Percentiles rank a stretch among this genome's conserved stretches.
Evolutionary conservation across 148 eudicot genomes (phyloP).

Genomic region (Rhododendron vialii): DNA sequence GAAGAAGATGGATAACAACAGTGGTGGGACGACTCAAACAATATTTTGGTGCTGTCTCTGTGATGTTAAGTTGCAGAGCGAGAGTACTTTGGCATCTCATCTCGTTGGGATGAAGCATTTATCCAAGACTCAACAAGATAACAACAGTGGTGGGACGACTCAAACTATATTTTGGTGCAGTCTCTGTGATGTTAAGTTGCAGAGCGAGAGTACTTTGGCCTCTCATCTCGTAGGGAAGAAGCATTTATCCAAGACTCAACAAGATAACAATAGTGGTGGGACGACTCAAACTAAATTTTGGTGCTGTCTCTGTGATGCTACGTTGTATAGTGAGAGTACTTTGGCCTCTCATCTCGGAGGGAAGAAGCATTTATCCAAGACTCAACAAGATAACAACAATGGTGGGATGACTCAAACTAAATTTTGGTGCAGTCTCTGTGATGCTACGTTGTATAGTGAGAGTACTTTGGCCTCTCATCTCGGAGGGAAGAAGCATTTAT

Average conservation of each 20-base stretch:
- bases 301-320: no score
- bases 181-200: constrained; percentile 4
- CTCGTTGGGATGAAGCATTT: constrained; percentile 9
- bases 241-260: constrained; percentile 8
- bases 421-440: constrained; percentile 2
- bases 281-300: no score
- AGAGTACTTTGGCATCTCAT: not conserved
- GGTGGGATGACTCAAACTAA: not conserved
- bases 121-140: no score
- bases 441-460: not conserved
- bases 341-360: no score
- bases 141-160: not conserved
- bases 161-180: not conserved
- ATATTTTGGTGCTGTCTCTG: not conserved
- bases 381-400: no score
- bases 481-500: constrained; percentile 3
- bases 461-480: constrained; percentile 2
- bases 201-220: no score
- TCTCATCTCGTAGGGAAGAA: constrained; percentile 11
- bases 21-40: not conserved
- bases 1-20: no score
- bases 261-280: no score
- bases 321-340: no score
- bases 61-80: not conserved
- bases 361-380: no score